Evolutionary conservation across 2,329 filamentous ascomycete genomes (phyloP).

Genomic region (Alternaria consortialis): DNA sequence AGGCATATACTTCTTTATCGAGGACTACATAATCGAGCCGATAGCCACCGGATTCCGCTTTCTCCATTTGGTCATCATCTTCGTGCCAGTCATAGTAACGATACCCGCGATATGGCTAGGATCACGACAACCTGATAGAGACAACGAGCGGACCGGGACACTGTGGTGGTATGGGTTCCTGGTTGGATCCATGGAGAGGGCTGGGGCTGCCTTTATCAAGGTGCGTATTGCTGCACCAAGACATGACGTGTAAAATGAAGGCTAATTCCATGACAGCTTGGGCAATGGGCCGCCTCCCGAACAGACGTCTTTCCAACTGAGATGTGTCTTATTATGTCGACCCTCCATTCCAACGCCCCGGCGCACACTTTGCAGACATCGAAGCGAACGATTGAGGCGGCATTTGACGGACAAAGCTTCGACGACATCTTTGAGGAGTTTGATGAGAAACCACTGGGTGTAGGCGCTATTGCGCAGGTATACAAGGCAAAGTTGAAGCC

Average conservation of each 20-base stretch:
- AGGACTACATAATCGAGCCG: conserved; percentile 80
- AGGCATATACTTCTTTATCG: conserved; percentile 71
- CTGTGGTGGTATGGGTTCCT: conserved; percentile 95
- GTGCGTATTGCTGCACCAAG: conserved; percentile 53
- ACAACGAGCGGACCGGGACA: conserved; percentile 81
- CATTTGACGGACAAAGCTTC: conserved; percentile 82
- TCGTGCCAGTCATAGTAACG: conserved; percentile 84
- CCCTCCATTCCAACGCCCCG: conserved; percentile 91
- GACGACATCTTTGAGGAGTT: conserved; percentile 98
- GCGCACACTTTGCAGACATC: conserved; percentile 86
- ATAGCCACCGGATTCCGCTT: conserved; percentile 88
- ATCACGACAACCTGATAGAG: conserved; percentile 65
- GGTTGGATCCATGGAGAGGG: conserved; percentile 87
- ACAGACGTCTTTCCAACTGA: conserved; percentile 95
- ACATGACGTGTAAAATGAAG: neutral
- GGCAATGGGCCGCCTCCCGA: conserved; percentile 97
- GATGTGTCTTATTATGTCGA: conserved; percentile 92
- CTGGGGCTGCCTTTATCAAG: conserved; percentile 97
- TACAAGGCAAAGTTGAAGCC: conserved; percentile 94
- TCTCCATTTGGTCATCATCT: conserved; percentile 84
- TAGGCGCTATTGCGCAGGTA: conserved; percentile 96
- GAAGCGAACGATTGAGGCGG: conserved; percentile 78
- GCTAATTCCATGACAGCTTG: conserved; percentile 67
- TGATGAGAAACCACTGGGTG: conserved; percentile 84
- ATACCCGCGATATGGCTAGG: conserved; percentile 87